Percentiles rank a stretch among this genome's conserved stretches.
Evolutionary conservation across 441 rosid species (phyloP).

Genomic region (Aleurites moluccanus): DNA sequence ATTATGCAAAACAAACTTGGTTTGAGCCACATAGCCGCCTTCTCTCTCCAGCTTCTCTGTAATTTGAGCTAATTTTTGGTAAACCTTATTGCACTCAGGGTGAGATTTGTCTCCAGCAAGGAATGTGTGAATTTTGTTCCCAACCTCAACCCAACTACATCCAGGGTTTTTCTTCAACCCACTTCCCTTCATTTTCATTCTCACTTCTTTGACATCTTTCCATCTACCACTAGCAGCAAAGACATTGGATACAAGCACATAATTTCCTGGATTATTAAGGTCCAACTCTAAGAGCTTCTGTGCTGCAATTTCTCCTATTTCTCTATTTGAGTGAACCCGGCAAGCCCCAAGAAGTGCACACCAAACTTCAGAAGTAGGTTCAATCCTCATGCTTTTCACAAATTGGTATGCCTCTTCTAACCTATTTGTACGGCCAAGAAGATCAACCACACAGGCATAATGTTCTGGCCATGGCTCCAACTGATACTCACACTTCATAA

Average conservation of each 20-base stretch:
- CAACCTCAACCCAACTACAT: slow-evolving; percentile 85
- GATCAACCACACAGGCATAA: slow-evolving; percentile 79
- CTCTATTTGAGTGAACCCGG: slow-evolving; percentile 66
- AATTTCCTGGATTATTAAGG: slow-evolving; percentile 72
- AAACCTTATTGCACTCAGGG: slow-evolving; percentile 48
- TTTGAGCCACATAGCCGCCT: slow-evolving; percentile 68
- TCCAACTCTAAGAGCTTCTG: slow-evolving; percentile 56
- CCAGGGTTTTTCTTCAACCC: slow-evolving; percentile 86
- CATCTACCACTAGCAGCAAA: slow-evolving; percentile 71
- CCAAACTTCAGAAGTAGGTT: slow-evolving; percentile 83
- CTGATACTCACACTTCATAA: slow-evolving; percentile 59
- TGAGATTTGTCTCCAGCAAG: slow-evolving; percentile 37
- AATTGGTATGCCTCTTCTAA: slow-evolving; percentile 73
- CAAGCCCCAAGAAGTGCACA: slow-evolving; percentile 86
- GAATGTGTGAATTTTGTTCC: slow-evolving; percentile 40
- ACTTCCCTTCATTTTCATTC: slow-evolving; percentile 62
- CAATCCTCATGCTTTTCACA: slow-evolving; percentile 58
- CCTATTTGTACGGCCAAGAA: slow-evolving; percentile 77
- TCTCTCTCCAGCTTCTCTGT: slow-evolving; percentile 52
- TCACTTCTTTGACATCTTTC: slow-evolving; percentile 65
- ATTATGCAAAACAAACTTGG: slow-evolving; percentile 62
- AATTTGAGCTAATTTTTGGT: slow-evolving; percentile 51
- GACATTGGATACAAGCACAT: slow-evolving; percentile 78
- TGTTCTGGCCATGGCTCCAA: slow-evolving; percentile 94
- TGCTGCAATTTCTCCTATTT: slow-evolving; percentile 69